Conservation (phyloP, 495 filamentous ascomycete species). For the Aspergillus indologenus region DNA sequence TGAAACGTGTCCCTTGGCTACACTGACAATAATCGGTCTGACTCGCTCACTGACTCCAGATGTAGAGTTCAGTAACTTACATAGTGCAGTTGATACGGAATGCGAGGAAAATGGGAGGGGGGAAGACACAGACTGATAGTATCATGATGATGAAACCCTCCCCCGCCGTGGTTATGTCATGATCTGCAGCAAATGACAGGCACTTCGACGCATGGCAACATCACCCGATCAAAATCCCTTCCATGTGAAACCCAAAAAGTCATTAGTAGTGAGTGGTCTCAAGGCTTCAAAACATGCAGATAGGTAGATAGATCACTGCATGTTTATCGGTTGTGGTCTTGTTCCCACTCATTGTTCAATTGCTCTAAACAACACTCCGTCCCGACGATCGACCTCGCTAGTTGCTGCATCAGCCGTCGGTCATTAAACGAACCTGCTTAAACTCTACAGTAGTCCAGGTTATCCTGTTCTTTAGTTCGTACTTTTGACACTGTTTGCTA, state of each 20-base stretch:
- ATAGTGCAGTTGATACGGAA: background rate
- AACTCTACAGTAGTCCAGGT: conserved; percentile 8
- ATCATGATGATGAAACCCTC: conserved; percentile 8
- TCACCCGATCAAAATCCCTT: background rate
- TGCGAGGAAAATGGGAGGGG: background rate
- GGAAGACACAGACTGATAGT: background rate
- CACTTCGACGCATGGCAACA: background rate
- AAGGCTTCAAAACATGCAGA: too few relatives aligned
- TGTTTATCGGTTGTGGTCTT: background rate
- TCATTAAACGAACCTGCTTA: background rate
- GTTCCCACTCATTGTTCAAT: too few relatives aligned
- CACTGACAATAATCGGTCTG: background rate
- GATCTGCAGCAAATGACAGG: conserved; percentile 4
- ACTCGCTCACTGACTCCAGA: background rate
- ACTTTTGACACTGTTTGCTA: conserved; percentile 1
- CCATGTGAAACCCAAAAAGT: background rate
- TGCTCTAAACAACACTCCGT: background rate
- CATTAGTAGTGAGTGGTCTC: too few relatives aligned
- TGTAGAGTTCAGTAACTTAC: background rate
- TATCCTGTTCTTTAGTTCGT: background rate
- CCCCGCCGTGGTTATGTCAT: conserved; percentile 2
- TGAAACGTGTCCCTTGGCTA: background rate
- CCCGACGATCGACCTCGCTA: conserved; percentile 6
- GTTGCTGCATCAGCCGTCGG: background rate
- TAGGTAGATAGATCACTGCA: too few relatives aligned